Evolutionary conservation across 169 alveolate genomes (phyloP), one percentile per base, ranked within the genome.

Genomic region (Eimeria praecox): DNA sequence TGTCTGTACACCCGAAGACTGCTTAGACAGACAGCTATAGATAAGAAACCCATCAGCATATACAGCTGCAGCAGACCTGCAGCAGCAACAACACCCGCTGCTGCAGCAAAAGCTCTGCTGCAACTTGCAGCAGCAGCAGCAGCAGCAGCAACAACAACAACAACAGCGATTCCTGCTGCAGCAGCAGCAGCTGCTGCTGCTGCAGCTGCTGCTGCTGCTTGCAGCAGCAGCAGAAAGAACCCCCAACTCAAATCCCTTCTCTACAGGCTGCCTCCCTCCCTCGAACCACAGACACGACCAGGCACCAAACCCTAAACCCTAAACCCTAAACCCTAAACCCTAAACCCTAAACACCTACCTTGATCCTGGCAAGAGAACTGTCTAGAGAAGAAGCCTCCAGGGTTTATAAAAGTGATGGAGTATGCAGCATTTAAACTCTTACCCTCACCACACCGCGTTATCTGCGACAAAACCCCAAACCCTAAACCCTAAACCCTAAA

Each of bases 281-380:
- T 2, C 38, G 22, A 27, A 14, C 73, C n/a, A 14, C 73, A 62
- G 73, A 20, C 73, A 62, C 38, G 27, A 24, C 20, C 73, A 62
- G n/a, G n/a, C 24, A 56, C 66, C 56, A 73, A 73, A 40, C 52
- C 49, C 83, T 73, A 73, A 73, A 73, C 83, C 83, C 83, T 71
- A 71, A 71, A 71, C 82, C 82, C 44, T 71, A 71, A 71, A 71
- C 82, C 82, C 44, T 71, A 71, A 71, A 71, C 82, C 82, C 82
- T 73, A 73, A 73, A 73, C 83, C 83, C 83, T 73, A 73, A 73
- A 38, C 33, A 4, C 85, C 10, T 12, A 89, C 94, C 94, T 71
- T 69, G 94, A 24, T 89, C 94, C 56, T 89, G 59, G 56, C 94
- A 89, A 14, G 94, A 89, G 75, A 89, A 89, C 35, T 89, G 94